phyloP scores from a whole-genome alignment of 2,329 filamentous ascomycete genomes.

The Beauveria caledonica region DNA sequence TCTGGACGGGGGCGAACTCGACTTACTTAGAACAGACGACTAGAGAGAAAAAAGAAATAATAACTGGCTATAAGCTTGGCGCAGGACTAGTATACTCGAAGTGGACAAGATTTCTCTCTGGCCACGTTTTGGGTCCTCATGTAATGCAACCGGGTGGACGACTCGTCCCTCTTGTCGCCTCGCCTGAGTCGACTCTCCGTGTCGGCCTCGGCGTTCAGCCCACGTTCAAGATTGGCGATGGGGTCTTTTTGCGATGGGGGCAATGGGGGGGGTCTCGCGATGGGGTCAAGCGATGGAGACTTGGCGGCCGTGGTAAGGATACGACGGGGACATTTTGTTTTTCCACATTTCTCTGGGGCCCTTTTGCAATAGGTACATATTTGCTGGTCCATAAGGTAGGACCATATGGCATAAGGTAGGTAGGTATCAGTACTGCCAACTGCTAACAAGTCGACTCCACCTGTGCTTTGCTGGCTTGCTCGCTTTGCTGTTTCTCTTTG shows the following conservation, averaged over 20 bases:
- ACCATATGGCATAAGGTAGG: no score
- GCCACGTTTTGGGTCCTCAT: no score
- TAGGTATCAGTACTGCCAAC: no score
- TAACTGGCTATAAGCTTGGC: no score
- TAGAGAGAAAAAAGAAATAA: no score
- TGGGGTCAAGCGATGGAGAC: no score
- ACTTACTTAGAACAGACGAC: neutral
- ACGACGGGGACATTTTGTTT: neutral
- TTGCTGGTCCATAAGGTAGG: no score
- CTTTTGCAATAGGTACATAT: neutral
- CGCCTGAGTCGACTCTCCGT: neutral
- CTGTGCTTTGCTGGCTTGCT: neutral
- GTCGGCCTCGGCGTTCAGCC: neutral
- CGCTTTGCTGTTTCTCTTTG: neutral
- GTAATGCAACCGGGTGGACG: no score
- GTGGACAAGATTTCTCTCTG: no score
- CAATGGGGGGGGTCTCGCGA: no score
- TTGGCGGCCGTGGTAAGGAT: neutral
- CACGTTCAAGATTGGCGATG: constrained; percentile 1
- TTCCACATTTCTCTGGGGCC: neutral
- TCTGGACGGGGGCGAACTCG: neutral
- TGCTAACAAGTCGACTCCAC: no score
- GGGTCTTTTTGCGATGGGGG: neutral
- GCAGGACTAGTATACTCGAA: no score
- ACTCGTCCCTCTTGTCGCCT: neutral